Percentiles rank a stretch among this genome's conserved stretches.
These are phyloP conservation scores for Corylus americana DNA, from an alignment of 306 rosid genomes.

Conservation along the genomic window DNA sequence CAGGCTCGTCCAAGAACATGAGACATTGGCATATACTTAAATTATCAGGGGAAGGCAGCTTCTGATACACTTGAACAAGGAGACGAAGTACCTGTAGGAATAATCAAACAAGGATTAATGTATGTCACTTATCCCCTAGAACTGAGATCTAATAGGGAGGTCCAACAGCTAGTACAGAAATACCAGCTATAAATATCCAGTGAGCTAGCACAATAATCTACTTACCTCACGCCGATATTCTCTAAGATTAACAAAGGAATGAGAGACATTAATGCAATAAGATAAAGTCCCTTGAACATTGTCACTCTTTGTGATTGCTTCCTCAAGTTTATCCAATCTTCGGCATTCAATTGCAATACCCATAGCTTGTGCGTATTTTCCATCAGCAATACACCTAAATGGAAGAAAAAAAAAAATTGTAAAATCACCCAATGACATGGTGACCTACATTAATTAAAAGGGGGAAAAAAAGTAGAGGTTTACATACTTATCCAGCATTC, in stretches of 20 bases:
- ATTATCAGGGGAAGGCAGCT: constrained; percentile 93
- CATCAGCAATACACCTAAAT: constrained; percentile 85
- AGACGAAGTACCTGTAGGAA: constrained; percentile 77
- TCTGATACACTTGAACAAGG: constrained; percentile 89
- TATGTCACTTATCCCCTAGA: constrained; percentile 1
- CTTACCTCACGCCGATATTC: constrained; percentile 94
- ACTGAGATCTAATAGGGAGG: not conserved
- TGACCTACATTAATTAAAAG: constrained; percentile 2
- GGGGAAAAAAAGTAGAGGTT: not conserved
- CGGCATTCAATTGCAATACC: constrained; percentile 97
- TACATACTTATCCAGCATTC: constrained; percentile 92
- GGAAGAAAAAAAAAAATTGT: constrained; percentile 1
- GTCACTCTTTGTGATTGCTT: constrained; percentile 95
- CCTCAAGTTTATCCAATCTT: constrained; percentile 97
- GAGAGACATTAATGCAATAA: constrained; percentile 86
- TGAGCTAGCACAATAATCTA: not conserved
- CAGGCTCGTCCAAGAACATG: constrained; percentile 94
- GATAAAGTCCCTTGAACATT: constrained; percentile 86
- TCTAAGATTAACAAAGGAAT: constrained; percentile 86
- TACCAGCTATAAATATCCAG: not conserved
- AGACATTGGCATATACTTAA: constrained; percentile 96
- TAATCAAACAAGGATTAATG: constrained; percentile 21
- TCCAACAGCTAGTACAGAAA: not conserved
- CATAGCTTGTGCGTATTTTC: constrained; percentile 97
- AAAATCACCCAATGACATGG: constrained; percentile 10